These are phyloP conservation scores for Epichloe aotearoae DNA, from an alignment of 2,329 filamentous ascomycete genomes.

Conservation along the genomic window DNA sequence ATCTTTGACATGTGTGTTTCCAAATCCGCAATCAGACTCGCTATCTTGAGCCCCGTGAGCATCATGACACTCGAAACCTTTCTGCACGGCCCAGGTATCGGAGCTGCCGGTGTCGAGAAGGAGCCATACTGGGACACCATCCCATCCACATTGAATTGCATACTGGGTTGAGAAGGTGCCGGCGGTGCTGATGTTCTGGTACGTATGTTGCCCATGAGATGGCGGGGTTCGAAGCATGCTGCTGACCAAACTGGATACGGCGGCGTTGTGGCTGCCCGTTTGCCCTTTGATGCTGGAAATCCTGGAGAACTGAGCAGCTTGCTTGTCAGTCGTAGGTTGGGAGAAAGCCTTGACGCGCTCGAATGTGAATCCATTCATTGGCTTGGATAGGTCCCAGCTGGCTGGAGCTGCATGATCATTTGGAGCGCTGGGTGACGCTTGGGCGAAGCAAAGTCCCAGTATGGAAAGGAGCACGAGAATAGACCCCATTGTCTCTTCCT, in stretches of 20 bases:
- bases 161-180: slow-evolving; percentile 28
- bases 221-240: slow-evolving; percentile 10
- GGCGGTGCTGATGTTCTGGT: slow-evolving; percentile 26
- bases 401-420: background rate
- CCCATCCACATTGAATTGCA: slow-evolving; percentile 27
- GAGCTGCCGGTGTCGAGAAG: slow-evolving; percentile 38
- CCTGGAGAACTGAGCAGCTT: slow-evolving; percentile 18
- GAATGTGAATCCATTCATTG: slow-evolving; percentile 26
- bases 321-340: slow-evolving; percentile 15
- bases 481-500: background rate
- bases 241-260: slow-evolving; percentile 17
- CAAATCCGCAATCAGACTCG: slow-evolving; percentile 27
- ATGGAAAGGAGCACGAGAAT: background rate
- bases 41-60: slow-evolving; percentile 17
- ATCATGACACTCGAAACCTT: slow-evolving; percentile 29
- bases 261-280: slow-evolving; percentile 13
- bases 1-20: slow-evolving; percentile 21
- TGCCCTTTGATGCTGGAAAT: slow-evolving; percentile 18
- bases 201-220: slow-evolving; percentile 10
- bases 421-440: background rate
- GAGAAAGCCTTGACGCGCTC: slow-evolving; percentile 18
- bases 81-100: slow-evolving; percentile 35
- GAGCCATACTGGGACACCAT: slow-evolving; percentile 25
- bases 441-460: slow-evolving; percentile 5
- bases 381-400: slow-evolving; percentile 21